Base-by-base conservation (phyloP, 345 rosid genomes). In the Hirschfeldia incana region DNA sequence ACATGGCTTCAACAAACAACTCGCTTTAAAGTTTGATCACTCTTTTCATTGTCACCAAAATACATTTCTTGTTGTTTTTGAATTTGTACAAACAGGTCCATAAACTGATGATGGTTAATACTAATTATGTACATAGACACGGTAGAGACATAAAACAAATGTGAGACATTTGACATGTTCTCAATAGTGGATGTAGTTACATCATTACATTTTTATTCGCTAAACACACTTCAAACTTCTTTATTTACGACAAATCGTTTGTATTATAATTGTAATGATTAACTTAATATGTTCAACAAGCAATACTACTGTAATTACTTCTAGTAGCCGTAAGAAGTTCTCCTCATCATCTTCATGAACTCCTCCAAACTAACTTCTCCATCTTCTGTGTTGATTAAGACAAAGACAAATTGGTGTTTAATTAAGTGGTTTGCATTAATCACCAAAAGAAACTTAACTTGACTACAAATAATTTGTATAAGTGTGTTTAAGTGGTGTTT, bases 331-430 rank as follows among this genome's bases (percentile, higher is more conserved):
- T 71, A 91, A 0, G 85, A 64, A 33, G 94, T 89, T 78, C 84
- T 84, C 81, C 53, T 87, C 98, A 91, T 93, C 88, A 88, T 89
- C 87, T 70, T 84, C 69, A 87, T 70, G 80, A 93, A 93, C 63
- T 93, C 97, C 1, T 93, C 89, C 13, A 76, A 3, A 53, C 73
- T 75, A 61, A 93, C 91, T 86, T 91, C 93, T 64, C 92, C 92
- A 79, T 93, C 97, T 76, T 63, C 98, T 93, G 84, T 46, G 28
- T 74, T 67, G 73, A 49, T 78, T 76, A 62, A 26, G 4, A 17
- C 13, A 58, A 59, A 67, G n/a, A 62, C 33, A 8, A 44, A 46
- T 5, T n/a, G 26, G 29, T 67, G 44, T 67, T 59, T 59, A 27
- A 58, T 59, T 59, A 27, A 58, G 30, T 8, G 29, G 29, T 1